Evolutionary conservation across 129 eudicot genomes (phyloP), one percentile per base, ranked within the genome.

Genomic region (Saussurea involucrata): DNA sequence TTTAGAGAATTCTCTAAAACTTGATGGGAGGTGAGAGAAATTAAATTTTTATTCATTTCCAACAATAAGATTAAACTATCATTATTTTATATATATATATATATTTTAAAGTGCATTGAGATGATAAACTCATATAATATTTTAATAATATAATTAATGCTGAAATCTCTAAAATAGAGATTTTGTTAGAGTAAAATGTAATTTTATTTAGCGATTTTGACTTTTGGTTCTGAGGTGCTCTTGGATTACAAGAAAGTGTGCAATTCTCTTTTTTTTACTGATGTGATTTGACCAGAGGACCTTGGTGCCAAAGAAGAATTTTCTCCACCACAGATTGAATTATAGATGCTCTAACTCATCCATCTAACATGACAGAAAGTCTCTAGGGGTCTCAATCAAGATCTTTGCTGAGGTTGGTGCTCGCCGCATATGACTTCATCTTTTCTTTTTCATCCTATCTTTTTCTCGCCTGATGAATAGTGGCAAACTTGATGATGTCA

Each of bases 351-450:
- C 67, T 58, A 46, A 75, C 68, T 80, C 76, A 80, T 80, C 85
- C 82, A 72, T 66, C 60, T 61, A 79, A 53, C 75, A 64, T 72
- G 79, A 32, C 66, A 72, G 20, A 72, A 53, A 44, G 77, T 55
- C 37, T 3, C 63, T 29, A n/a, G 1, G 63, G n/a, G 82, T 44
- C 71, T n/a, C 69, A 5, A 49, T 75, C 81, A 42, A 69, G 67
- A 84, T 79, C 76, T 79, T 84, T 73, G 44, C n/a, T 57, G 82
- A 75, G 88, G 86, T 80, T 87, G 86, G 88, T 84, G 88, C 78
- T 82, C 91, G 91, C 91, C 88, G 86, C 88, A 74, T 84, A 83
- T 65, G 68, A 77, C 77, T 53, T 77, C 60, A 33, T 33, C 11
- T 78, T 53, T 83, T 9, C 18, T 36, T 55, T 68, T 44, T 74